phyloP scores from a whole-genome alignment of 768 basidiomycete species.

The Boletus sp. region DNA sequence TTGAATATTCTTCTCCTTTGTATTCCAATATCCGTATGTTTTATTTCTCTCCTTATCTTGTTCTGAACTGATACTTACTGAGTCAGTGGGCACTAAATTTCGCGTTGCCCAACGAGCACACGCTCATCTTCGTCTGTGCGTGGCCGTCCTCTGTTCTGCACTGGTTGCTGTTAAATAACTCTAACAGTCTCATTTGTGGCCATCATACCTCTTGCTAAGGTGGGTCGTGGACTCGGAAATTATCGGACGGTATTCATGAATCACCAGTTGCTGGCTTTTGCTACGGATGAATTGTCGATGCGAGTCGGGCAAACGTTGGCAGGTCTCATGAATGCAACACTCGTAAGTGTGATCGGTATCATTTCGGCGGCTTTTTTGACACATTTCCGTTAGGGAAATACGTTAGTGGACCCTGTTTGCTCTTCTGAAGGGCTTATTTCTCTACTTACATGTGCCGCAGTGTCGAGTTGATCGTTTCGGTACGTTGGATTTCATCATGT shows the following conservation, averaged over 20 bases:
- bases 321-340: conserved; percentile 81
- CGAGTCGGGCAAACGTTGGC: conserved; percentile 83
- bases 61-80: not conserved
- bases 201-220: conserved; percentile 83
- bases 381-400: conserved; percentile 25
- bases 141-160: conserved; percentile 1
- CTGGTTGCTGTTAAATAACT: not conserved
- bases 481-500: conserved; percentile 25
- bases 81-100: conserved; percentile 74
- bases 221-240: conserved; percentile 18
- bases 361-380: not conserved
- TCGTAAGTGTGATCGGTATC: conserved; percentile 42
- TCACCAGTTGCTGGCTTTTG: conserved; percentile 69
- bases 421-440: not conserved
- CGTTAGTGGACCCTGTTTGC: conserved; percentile 18
- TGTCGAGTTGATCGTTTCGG: conserved; percentile 68
- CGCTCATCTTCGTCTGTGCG: conserved; percentile 73
- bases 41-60: not conserved
- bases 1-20: conserved; percentile 69
- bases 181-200: conserved; percentile 68
- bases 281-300: conserved; percentile 81
- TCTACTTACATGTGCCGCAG: conserved; percentile 21
- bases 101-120: conserved; percentile 47
- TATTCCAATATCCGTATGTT: conserved; percentile 65
- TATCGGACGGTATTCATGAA: not conserved